Evolutionary conservation across 805 yeast species (phyloP), one percentile per base, ranked within the genome.

Genomic region (Grigorovia transvaalensis): DNA sequence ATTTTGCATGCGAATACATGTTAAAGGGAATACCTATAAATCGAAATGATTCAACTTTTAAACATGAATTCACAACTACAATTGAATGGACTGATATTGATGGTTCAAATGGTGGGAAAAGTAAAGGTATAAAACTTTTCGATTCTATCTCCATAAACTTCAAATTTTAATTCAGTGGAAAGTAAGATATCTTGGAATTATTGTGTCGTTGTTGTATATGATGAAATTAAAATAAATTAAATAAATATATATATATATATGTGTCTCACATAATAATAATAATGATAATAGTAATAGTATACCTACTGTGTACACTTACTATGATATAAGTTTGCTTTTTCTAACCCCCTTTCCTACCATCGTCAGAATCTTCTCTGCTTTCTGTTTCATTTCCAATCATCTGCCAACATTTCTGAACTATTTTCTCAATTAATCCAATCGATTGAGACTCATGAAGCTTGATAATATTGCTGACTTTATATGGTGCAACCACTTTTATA

Each of bases 21-120:
- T 27, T 27, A 53, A 56, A 13, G 56, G 61, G 46, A 52, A 57
- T 35, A 52, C 49, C 27, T 56, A 49, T 33, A 13, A 33, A 33
- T 33, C 38, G 15, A 33, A 33, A 33, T 13, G 38, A 33, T 11
- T 33, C 38, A 33, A 33, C 38, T 33, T 33, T 33, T 33, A 13
- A 54, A 35, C 55, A 38, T 38, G n/a, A 40, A 55, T 56, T 46
- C 29, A 44, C 18, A 47, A 52, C 44, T 47, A 50, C 27, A 54
- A 55, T 47, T 52, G 17, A 61, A 43, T 80, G 83, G 82, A 70
- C 71, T 2, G 74, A 77, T 0, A 69, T 84, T 57, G 95, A 86
- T 65, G 95, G 95, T 0, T 74, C 73, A 52, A 74, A 75, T 56
- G 95, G 93, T 1, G 74, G 81, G 1, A 59, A 61, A n/a, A 71